phyloP scores from a whole-genome alignment of 2,329 filamentous ascomycete species.

The Endoconidiophora laricicola region DNA sequence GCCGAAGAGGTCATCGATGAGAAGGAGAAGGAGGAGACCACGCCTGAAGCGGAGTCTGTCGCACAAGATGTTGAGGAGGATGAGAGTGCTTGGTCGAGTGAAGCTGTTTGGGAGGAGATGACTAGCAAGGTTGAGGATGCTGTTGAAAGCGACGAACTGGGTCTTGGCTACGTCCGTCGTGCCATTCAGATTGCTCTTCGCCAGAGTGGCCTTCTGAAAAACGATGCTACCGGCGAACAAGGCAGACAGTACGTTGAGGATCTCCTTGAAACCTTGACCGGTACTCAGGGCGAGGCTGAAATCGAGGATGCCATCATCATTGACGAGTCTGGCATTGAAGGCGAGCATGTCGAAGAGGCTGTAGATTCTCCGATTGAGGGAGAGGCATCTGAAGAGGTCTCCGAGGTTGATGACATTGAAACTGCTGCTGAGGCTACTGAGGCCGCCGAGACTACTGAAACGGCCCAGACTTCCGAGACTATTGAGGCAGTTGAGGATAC shows the following conservation, averaged over 20 bases:
- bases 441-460: background rate
- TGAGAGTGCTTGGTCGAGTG: slow-evolving; percentile 15
- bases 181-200: slow-evolving; percentile 38
- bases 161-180: slow-evolving; percentile 33
- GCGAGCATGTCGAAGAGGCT: slow-evolving; percentile 6
- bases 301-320: background rate
- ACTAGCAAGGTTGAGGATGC: slow-evolving; percentile 38
- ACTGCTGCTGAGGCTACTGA: background rate
- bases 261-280: slow-evolving; percentile 32
- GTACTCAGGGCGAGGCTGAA: slow-evolving; percentile 14
- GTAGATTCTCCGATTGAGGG: slow-evolving; percentile 5
- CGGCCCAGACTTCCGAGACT: background rate
- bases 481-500: background rate
- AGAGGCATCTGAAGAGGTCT: background rate
- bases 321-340: background rate
- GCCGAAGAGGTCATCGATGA: slow-evolving; percentile 12
- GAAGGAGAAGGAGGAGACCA: slow-evolving; percentile 12
- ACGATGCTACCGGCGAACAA: slow-evolving; percentile 27
- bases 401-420: slow-evolving; percentile 4
- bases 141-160: slow-evolving; percentile 39
- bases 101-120: slow-evolving; percentile 36
- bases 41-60: slow-evolving; percentile 13
- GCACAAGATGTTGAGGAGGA: slow-evolving; percentile 16
- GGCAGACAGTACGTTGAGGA: slow-evolving; percentile 31
- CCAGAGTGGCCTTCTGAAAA: slow-evolving; percentile 34